Conservation (phyloP, 371 early-diverging fungal species). For the Rhizomucor pusillus region DNA sequence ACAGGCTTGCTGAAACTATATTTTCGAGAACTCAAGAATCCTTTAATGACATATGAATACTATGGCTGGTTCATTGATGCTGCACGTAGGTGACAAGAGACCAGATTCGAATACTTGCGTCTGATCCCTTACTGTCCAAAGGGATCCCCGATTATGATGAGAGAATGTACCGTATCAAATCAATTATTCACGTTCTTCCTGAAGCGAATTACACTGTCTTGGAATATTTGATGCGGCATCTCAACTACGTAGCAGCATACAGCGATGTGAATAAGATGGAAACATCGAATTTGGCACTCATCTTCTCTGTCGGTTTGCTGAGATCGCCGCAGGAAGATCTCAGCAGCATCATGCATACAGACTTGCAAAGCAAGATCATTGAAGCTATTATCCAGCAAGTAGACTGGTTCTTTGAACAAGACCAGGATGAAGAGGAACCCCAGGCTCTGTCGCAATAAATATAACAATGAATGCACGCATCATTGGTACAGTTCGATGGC, state of each 20-base stretch:
- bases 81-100: conserved; percentile 52
- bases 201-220: conserved; percentile 66
- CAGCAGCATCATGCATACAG: conserved; percentile 53
- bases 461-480: too few relatives aligned
- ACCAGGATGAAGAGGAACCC: conserved; percentile 8
- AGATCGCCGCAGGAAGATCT: conserved; percentile 49
- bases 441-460: conserved; percentile 1
- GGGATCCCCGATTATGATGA: conserved; percentile 73
- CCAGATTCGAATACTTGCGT: not conserved
- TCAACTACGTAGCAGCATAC: conserved; percentile 60
- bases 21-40: conserved; percentile 78
- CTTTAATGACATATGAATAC: conserved; percentile 74
- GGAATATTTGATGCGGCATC: conserved; percentile 70
- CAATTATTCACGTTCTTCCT: conserved; percentile 70
- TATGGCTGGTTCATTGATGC: conserved; percentile 78
- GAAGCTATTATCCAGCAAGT: conserved; percentile 60
- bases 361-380: conserved; percentile 53
- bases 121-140: conserved; percentile 22
- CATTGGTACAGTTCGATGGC: too few relatives aligned
- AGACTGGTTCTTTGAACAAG: conserved; percentile 61
- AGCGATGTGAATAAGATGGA: conserved; percentile 87
- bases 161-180: conserved; percentile 68
- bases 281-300: conserved; percentile 77
- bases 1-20: conserved; percentile 78
- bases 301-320: conserved; percentile 69